A percentile compares a stretch with the other conserved stretches of the same genome.
Evolutionary conservation across 192 early-diverging fungal species (phyloP).

Genomic region (Umbelopsis vinacea): DNA sequence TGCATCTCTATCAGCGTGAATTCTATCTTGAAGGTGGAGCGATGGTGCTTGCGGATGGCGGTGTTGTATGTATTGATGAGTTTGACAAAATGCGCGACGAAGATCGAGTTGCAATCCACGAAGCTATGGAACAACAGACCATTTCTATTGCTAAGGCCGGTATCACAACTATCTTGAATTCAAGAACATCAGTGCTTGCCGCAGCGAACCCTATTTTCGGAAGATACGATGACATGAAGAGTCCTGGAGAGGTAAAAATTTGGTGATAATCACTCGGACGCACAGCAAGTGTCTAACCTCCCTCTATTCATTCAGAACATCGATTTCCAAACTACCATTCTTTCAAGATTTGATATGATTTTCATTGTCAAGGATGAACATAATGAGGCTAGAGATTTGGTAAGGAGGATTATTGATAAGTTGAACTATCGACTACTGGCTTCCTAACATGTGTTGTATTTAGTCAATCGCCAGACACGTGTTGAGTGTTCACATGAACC

Average conservation of each 20-base stretch:
- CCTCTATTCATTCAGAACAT: conserved; percentile 71
- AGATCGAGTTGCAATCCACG: conserved; percentile 99
- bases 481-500: conserved; percentile 90
- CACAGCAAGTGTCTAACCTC: not conserved
- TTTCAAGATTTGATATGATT: conserved; percentile 99
- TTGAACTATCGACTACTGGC: not conserved
- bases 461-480: conserved; percentile 96
- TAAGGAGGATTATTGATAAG: conserved; percentile 25
- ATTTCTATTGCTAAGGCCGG: conserved; percentile 99
- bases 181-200: conserved; percentile 94
- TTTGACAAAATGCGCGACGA: conserved; percentile 99
- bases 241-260: conserved; percentile 81
- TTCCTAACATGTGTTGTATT: conserved; percentile 17
- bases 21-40: conserved; percentile 98
- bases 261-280: not conserved
- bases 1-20: conserved; percentile 67
- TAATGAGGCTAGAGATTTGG: conserved; percentile 87
- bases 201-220: conserved; percentile 99
- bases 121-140: conserved; percentile 99
- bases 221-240: conserved; percentile 97
- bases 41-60: conserved; percentile 98
- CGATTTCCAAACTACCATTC: conserved; percentile 99
- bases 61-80: conserved; percentile 99
- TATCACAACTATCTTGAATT: conserved; percentile 98
- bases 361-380: conserved; percentile 99